phyloP scores from a whole-genome alignment of 2,329 filamentous ascomycete species.

The Diaporthe vexans region DNA sequence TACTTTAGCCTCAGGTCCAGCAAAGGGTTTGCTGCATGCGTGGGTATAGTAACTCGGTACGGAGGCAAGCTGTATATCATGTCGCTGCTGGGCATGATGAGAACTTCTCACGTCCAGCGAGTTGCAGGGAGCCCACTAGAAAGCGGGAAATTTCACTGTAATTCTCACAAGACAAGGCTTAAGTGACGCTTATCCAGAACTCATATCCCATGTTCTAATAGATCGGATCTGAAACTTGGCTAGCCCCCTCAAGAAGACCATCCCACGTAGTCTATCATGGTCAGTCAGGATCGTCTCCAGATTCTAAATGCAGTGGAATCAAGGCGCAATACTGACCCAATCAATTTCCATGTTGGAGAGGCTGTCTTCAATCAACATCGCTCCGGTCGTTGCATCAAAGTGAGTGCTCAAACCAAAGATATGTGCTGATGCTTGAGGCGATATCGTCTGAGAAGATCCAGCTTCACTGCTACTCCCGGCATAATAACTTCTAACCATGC shows the following conservation, averaged over 20 bases:
- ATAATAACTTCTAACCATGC: constrained; percentile 40
- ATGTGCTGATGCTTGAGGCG: constrained; percentile 37
- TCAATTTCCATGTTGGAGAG: constrained; percentile 47
- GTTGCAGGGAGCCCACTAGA: too few species aligned
- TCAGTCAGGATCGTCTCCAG: constrained; percentile 7
- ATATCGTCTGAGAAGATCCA: constrained; percentile 42
- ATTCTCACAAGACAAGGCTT: too few species aligned
- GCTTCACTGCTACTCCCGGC: constrained; percentile 14
- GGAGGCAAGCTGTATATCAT: too few species aligned
- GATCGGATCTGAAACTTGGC: constrained; percentile 43
- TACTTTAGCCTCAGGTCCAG: neutral
- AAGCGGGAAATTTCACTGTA: neutral
- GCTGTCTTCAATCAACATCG: constrained; percentile 37
- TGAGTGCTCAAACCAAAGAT: neutral
- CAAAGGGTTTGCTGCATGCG: too few species aligned
- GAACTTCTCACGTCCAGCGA: neutral
- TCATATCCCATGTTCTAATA: neutral
- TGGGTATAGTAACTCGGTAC: neutral
- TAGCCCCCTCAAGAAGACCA: constrained; percentile 47
- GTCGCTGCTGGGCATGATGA: neutral
- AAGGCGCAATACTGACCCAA: constrained; percentile 44
- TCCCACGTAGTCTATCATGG: constrained; percentile 46
- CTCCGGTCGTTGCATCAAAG: constrained; percentile 20
- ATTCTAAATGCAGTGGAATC: too few species aligned
- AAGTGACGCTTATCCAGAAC: neutral